Conservation (phyloP, 306 rosid species). For the Corylus americana region DNA sequence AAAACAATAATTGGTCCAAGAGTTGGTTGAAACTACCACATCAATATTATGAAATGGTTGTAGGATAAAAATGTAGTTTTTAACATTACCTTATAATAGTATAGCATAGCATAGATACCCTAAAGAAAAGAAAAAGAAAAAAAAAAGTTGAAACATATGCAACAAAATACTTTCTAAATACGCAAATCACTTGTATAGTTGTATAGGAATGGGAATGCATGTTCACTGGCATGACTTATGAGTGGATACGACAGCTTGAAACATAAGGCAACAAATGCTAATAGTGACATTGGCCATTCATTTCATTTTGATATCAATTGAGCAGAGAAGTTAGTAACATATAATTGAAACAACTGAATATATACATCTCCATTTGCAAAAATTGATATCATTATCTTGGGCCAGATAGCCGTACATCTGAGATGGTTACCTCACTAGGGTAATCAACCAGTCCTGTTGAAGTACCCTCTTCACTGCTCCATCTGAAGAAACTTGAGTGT, state of each 20-base stretch:
- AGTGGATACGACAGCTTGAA: not conserved
- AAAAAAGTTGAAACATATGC: too few relatives aligned
- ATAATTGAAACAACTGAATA: not conserved
- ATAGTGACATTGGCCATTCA: not conserved
- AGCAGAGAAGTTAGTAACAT: not conserved
- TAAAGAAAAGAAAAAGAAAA: too few relatives aligned
- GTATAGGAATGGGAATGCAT: not conserved
- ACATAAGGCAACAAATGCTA: slow-evolving; percentile 2
- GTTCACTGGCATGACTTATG: too few relatives aligned
- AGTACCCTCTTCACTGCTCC: slow-evolving; percentile 32
- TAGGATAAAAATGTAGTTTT: too few relatives aligned
- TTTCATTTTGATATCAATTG: not conserved
- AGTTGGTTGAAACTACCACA: too few relatives aligned
- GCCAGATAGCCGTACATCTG: slow-evolving; percentile 37
- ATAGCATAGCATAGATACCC: too few relatives aligned
- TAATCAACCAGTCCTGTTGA: slow-evolving; percentile 16
- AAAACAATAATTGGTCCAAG: too few relatives aligned
- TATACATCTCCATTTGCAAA: not conserved
- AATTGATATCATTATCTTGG: slow-evolving; percentile 30
- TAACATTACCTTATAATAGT: too few relatives aligned
- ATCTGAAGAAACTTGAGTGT: slow-evolving; percentile 22
- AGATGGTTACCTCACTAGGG: slow-evolving; percentile 20
- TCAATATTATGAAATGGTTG: too few relatives aligned
- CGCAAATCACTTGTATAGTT: not conserved
- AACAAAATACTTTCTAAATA: too few relatives aligned